phyloP scores from a whole-genome alignment of 2,329 filamentous ascomycete species.

The Scorias spongiosa region DNA sequence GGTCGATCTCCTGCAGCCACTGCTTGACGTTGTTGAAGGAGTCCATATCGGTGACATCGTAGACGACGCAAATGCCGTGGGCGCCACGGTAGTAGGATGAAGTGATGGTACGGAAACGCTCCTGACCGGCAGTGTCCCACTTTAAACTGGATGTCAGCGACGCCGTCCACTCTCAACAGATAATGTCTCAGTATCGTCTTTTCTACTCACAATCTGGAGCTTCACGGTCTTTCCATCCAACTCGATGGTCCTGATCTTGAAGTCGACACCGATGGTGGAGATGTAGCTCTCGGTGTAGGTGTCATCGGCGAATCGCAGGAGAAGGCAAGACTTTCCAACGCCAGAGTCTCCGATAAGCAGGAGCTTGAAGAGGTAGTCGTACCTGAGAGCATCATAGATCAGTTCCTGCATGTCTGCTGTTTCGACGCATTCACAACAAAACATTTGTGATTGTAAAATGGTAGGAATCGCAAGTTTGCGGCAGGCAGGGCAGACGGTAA shows the following conservation, averaged over 20 bases:
- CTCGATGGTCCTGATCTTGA: conserved; percentile 99
- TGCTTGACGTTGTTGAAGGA: conserved; percentile 99
- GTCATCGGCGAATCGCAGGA: conserved; percentile 95
- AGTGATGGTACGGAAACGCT: conserved; percentile 98
- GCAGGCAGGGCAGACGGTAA: too few species aligned
- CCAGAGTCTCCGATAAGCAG: conserved; percentile 99
- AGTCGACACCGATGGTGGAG: conserved; percentile 98
- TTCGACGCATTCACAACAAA: too few species aligned
- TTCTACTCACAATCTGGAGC: conserved; percentile 76
- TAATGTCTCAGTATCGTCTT: conserved; percentile 7
- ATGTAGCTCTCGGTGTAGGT: conserved; percentile 99
- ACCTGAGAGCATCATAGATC: conserved; percentile 43
- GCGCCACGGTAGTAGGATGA: conserved; percentile 99
- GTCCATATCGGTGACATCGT: conserved; percentile 99
- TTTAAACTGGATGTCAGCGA: conserved; percentile 24
- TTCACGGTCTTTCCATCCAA: conserved; percentile 99
- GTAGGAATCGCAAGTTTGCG: too few species aligned
- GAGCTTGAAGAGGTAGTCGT: conserved; percentile 99
- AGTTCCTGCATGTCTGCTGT: background rate
- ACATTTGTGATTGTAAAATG: too few species aligned
- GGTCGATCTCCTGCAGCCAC: conserved; percentile 99
- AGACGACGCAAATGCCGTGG: conserved; percentile 98
- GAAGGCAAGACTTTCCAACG: conserved; percentile 98
- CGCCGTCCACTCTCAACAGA: background rate
- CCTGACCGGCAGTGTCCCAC: conserved; percentile 99